Base-by-base conservation (phyloP, 495 filamentous ascomycete genomes). In the Cercophora scortea region DNA sequence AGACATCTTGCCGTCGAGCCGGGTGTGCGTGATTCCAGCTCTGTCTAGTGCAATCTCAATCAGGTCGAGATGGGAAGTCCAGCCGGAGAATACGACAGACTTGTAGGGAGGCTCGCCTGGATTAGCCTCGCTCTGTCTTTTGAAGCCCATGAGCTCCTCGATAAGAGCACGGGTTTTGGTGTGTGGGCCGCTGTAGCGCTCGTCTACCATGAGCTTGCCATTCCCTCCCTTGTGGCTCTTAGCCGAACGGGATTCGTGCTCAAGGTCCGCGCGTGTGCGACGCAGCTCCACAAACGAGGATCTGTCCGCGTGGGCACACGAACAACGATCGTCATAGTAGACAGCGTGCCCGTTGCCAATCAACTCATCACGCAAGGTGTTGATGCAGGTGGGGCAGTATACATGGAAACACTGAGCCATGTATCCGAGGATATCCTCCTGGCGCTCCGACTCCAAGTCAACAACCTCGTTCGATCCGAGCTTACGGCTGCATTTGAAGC, bases 1-100 rank as follows among this genome's bases (percentile, higher is more conserved):
- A 0, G 76, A 72, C 88, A 96, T 94, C 46, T 80, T 87, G 12
- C 93, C 93, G 62, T 97, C 93, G 3, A 98, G 79, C 10, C 92
- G 88, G n/a, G 79, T 81, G 61, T 79, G 94, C 3, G 63, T 71
- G 61, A 95, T 80, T 8, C 74, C 73, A 35, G 79, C 76, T 43
- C 82, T 77, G 44, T 83, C 75, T 12, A 98, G 73, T 2, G 93
- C 92, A 46, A 89, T 80, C 61, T 95, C 82, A 57, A 98, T 94
- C 12, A 98, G 79, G 62, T 98, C 92, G 34, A 98, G 81, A 64
- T 96, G 90, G 2, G 87, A 83, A 0, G 92, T 96, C 92, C 93
- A 98, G 32, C 80, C 82, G 1, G 90, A 95, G 65, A 97, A 96
- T 16, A 98, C 81, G 12, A 98, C 92, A 42, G 86, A 88, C 63